These are phyloP conservation scores for Coemansia sp. DNA, from an alignment of 192 early-diverging fungal species.

Conservation along the genomic window DNA sequence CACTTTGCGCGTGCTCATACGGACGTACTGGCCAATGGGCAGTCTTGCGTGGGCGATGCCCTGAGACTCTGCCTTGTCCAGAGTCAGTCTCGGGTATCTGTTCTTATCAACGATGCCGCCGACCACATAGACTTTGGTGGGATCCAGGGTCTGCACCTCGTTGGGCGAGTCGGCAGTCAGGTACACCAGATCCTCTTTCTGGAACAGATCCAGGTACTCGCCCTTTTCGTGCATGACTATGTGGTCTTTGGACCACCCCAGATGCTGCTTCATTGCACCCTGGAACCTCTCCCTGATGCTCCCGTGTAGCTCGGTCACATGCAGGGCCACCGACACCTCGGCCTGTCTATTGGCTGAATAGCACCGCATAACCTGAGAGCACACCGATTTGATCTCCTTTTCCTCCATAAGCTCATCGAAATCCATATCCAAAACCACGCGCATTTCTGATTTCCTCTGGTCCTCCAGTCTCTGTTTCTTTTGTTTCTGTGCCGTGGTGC, in stretches of 20 bases:
- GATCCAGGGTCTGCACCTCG: slow-evolving; percentile 62
- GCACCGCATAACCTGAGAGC: slow-evolving; percentile 70
- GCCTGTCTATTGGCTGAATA: slow-evolving; percentile 67
- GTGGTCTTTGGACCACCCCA: slow-evolving; percentile 50
- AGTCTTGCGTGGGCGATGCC: slow-evolving; percentile 74
- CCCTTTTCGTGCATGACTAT: slow-evolving; percentile 19
- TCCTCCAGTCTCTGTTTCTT: slow-evolving; percentile 31
- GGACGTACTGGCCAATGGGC: slow-evolving; percentile 82
- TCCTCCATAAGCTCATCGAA: slow-evolving; percentile 77
- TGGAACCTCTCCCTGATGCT: slow-evolving; percentile 50
- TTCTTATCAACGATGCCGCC: slow-evolving; percentile 97
- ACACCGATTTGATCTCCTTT: slow-evolving; percentile 68
- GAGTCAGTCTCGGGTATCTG: slow-evolving; percentile 74
- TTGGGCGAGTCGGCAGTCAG: slow-evolving; percentile 86
- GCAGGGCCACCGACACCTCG: slow-evolving; percentile 52
- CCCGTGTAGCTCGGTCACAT: slow-evolving; percentile 60
- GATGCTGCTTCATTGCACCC: slow-evolving; percentile 37
- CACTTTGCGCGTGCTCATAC: slow-evolving; percentile 76
- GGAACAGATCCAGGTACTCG: slow-evolving; percentile 46
- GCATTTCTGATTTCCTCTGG: slow-evolving; percentile 52
- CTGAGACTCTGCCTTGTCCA: slow-evolving; percentile 69
- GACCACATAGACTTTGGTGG: slow-evolving; percentile 79
- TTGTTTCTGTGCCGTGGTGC: slow-evolving; percentile 19
- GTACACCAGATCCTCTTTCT: slow-evolving; percentile 71
- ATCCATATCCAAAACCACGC: slow-evolving; percentile 73